Conservation (phyloP, 306 rosid species). For the Alnus rubra region DNA sequence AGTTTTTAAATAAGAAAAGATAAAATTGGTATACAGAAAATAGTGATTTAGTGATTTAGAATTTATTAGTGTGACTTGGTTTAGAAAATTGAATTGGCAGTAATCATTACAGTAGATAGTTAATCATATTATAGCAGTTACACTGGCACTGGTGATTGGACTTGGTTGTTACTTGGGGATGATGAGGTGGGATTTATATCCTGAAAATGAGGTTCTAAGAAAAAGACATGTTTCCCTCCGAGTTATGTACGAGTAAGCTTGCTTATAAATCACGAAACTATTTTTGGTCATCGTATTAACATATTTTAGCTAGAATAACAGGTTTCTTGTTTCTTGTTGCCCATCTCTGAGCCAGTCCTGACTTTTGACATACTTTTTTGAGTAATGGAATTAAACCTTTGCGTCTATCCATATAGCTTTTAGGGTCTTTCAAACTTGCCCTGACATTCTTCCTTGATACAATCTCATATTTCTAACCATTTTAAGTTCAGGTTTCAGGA, state of each 20-base stretch:
- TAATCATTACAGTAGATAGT: not conserved
- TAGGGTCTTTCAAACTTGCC: not conserved
- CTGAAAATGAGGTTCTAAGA: not conserved
- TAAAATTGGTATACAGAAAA: not conserved
- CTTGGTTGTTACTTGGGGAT: not conserved
- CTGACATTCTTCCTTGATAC: not conserved
- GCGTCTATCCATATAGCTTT: not conserved
- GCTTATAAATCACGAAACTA: not conserved
- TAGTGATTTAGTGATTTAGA: not conserved
- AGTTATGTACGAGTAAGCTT: not conserved
- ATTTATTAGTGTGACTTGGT: not conserved
- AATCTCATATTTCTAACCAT: constrained; percentile 14
- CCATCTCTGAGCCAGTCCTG: not conserved
- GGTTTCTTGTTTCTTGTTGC: not conserved
- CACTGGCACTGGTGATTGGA: not conserved
- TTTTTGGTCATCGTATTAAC: not conserved
- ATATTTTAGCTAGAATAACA: not conserved
- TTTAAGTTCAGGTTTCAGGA: constrained; percentile 65
- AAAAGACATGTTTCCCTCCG: not conserved
- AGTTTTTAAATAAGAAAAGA: not conserved
- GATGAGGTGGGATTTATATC: not conserved
- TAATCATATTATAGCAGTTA: not conserved
- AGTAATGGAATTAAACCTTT: not conserved
- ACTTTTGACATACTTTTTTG: not conserved
- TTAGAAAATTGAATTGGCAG: not conserved